phyloP scores from a whole-genome alignment of 2,329 filamentous ascomycete species.

The Colletotrichum chlorophyti region DNA sequence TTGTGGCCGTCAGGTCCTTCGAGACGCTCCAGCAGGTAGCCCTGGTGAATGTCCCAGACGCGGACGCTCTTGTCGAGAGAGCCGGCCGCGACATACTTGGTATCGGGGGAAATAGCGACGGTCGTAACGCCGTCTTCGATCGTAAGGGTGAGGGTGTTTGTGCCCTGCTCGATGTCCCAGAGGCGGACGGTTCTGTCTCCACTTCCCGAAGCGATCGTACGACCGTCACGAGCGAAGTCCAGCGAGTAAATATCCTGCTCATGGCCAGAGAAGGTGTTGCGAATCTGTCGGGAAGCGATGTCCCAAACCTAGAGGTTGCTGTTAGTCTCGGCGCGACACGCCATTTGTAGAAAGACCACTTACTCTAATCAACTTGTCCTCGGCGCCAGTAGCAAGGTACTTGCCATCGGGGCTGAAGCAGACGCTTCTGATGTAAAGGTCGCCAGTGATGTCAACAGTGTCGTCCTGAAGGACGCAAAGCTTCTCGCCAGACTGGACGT shows the following conservation, averaged over 20 bases:
- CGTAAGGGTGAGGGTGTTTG: slow-evolving; percentile 82
- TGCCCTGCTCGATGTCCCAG: slow-evolving; percentile 90
- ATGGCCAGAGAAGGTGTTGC: slow-evolving; percentile 93
- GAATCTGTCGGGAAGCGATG: slow-evolving; percentile 81
- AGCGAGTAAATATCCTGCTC: slow-evolving; percentile 98
- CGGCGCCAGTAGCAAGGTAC: slow-evolving; percentile 92
- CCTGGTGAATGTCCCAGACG: slow-evolving; percentile 91
- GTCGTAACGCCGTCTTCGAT: slow-evolving; percentile 98
- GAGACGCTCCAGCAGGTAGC: slow-evolving; percentile 87
- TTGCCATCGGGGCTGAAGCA: slow-evolving; percentile 98
- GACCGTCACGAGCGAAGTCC: slow-evolving; percentile 92
- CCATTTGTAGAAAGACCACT: slow-evolving; percentile 42
- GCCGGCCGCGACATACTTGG: slow-evolving; percentile 91
- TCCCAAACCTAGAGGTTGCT: slow-evolving; percentile 91
- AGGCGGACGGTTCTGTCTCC: slow-evolving; percentile 93
- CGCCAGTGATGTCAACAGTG: slow-evolving; percentile 83
- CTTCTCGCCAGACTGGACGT: slow-evolving; percentile 85
- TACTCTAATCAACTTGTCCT: slow-evolving; percentile 96
- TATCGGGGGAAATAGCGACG: slow-evolving; percentile 95
- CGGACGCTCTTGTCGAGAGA: slow-evolving; percentile 97
- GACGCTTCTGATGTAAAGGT: slow-evolving; percentile 96
- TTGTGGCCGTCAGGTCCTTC: slow-evolving; percentile 95
- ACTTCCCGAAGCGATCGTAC: slow-evolving; percentile 93
- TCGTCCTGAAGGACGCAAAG: slow-evolving; percentile 92
- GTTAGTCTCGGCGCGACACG: neutral